Evolutionary conservation across 306 rosid genomes (phyloP).

Genomic region (Trifolium pratense): DNA sequence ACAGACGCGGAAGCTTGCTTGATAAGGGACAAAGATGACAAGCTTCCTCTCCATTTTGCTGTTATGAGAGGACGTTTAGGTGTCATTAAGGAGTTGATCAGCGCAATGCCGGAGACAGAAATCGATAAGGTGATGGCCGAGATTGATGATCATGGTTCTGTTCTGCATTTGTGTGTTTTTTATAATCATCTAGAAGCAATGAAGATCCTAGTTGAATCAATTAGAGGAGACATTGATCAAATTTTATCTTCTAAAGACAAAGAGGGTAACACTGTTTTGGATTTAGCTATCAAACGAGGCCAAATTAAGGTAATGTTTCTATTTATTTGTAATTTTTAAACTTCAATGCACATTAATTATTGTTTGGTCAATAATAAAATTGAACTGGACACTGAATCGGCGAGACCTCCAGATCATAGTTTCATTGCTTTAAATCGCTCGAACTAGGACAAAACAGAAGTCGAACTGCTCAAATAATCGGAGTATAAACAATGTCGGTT

Average conservation of each 20-base stretch:
- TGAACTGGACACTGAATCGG: too few species aligned
- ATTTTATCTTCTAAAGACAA: slow-evolving; percentile 22
- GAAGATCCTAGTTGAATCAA: slow-evolving; percentile 30
- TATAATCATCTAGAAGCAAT: slow-evolving; percentile 41
- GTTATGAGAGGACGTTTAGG: slow-evolving; percentile 45
- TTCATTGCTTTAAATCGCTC: too few species aligned
- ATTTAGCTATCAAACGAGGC: slow-evolving; percentile 33
- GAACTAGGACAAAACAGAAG: too few species aligned
- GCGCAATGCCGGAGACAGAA: neutral
- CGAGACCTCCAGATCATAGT: too few species aligned
- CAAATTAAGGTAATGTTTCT: slow-evolving; percentile 36
- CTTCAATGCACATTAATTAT: too few species aligned
- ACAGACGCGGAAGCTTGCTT: slow-evolving; percentile 27
- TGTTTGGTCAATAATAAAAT: too few species aligned
- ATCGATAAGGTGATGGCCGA: neutral
- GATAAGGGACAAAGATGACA: slow-evolving; percentile 38
- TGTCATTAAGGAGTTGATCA: slow-evolving; percentile 26
- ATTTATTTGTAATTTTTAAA: too few species aligned
- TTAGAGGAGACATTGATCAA: slow-evolving; percentile 27
- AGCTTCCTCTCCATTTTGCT: slow-evolving; percentile 48
- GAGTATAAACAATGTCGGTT: too few species aligned
- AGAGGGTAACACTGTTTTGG: slow-evolving; percentile 37
- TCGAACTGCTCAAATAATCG: too few species aligned
- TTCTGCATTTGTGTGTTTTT: slow-evolving; percentile 38
- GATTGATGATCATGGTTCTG: slow-evolving; percentile 26